A percentile compares a stretch with the other conserved stretches of the same genome.
Conservation (phyloP, 768 basidiomycete species). For the Kwoniella shandongensis region DNA sequence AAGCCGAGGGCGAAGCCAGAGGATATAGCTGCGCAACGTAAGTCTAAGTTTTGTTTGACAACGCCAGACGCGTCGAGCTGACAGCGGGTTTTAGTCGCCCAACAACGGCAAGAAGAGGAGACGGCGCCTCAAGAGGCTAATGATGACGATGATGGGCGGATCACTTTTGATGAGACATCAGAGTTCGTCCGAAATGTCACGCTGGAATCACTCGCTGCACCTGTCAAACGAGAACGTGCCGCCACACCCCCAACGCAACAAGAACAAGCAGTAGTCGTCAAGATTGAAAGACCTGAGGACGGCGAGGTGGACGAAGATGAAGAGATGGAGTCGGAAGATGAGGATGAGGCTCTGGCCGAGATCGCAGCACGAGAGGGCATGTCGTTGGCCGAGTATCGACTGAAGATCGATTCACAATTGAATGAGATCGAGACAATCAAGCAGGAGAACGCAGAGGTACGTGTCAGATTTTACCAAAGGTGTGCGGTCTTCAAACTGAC, state of each 20-base stretch:
- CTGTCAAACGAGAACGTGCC: slow-evolving; percentile 55
- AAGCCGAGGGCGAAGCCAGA: slow-evolving; percentile 75
- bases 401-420: slow-evolving; percentile 66
- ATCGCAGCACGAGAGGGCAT: slow-evolving; percentile 53
- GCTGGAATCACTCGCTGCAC: slow-evolving; percentile 35
- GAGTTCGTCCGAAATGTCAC: slow-evolving; percentile 79
- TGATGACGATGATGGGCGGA: slow-evolving; percentile 56
- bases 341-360: slow-evolving; percentile 65
- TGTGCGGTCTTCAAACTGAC: not conserved
- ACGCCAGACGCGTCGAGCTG: no score
- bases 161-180: slow-evolving; percentile 93
- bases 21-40: slow-evolving; percentile 75
- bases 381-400: slow-evolving; percentile 50
- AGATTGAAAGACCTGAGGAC: slow-evolving; percentile 59
- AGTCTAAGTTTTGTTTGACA: slow-evolving; percentile 41
- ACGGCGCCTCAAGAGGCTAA: slow-evolving; percentile 55
- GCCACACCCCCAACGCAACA: slow-evolving; percentile 42
- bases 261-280: slow-evolving; percentile 43
- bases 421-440: slow-evolving; percentile 73
- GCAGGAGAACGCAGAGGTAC: slow-evolving; percentile 56
- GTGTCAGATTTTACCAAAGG: no score
- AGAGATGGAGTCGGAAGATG: slow-evolving; percentile 51
- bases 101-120: slow-evolving; percentile 53
- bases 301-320: slow-evolving; percentile 65
- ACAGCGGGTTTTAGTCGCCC: slow-evolving; percentile 30